phyloP scores from a whole-genome alignment of 768 basidiomycete genomes.

The Boletus eberwhitei region DNA sequence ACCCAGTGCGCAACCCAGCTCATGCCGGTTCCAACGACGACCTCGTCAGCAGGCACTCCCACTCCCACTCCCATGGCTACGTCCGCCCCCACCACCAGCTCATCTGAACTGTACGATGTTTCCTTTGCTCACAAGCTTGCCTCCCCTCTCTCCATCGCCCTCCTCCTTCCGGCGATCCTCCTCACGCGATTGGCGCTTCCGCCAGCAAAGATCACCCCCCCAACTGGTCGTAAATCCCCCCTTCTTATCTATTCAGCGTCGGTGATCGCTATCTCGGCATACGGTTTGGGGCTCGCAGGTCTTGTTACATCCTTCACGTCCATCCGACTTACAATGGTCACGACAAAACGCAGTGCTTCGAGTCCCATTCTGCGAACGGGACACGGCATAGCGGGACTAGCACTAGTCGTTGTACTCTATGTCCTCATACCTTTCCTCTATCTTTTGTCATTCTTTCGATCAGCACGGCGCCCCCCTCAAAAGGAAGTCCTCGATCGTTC shows the following conservation, averaged over 20 bases:
- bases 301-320: slow-evolving; percentile 62
- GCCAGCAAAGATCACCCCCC: slow-evolving; percentile 24
- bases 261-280: slow-evolving; percentile 45
- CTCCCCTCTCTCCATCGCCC: slow-evolving; percentile 46
- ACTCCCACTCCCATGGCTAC: slow-evolving; percentile 11
- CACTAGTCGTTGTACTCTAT: slow-evolving; percentile 63
- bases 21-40: slow-evolving; percentile 18
- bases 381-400: slow-evolving; percentile 65
- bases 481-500: slow-evolving; percentile 24
- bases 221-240: slow-evolving; percentile 21
- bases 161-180: slow-evolving; percentile 42
- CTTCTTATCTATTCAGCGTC: slow-evolving; percentile 38
- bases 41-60: slow-evolving; percentile 15
- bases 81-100: slow-evolving; percentile 11
- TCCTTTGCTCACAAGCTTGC: slow-evolving; percentile 46
- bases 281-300: slow-evolving; percentile 60
- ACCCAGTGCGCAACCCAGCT: slow-evolving; percentile 53
- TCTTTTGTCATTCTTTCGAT: slow-evolving; percentile 28
- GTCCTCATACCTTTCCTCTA: slow-evolving; percentile 43
- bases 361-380: slow-evolving; percentile 46
- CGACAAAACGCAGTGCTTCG: slow-evolving; percentile 34
- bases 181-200: slow-evolving; percentile 42
- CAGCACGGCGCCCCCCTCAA: slow-evolving; percentile 8
- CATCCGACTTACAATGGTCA: slow-evolving; percentile 31
- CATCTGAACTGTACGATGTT: slow-evolving; percentile 36